Evolutionary conservation across 2,329 filamentous ascomycete genomes (phyloP).

Genomic region (Claviceps quebecensis): DNA sequence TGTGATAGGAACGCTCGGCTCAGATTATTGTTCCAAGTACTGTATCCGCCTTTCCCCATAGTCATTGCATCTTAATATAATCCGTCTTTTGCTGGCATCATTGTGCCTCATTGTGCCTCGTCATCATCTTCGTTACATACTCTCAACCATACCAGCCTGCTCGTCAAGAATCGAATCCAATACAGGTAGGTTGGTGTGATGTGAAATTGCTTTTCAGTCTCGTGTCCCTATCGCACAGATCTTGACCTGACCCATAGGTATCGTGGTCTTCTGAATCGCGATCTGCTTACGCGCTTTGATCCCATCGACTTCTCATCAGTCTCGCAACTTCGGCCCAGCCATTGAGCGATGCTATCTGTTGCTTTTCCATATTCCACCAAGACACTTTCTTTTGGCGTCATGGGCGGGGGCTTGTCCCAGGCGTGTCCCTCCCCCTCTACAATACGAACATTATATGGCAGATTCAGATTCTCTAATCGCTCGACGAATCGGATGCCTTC

Average conservation of each 20-base stretch:
- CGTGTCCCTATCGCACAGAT: constrained; percentile 12
- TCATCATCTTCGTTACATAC: background rate
- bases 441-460: constrained; percentile 25
- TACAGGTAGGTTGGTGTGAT: background rate
- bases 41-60: background rate
- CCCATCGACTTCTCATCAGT: constrained; percentile 22
- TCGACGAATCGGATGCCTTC: constrained; percentile 49
- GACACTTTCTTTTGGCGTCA: constrained; percentile 29
- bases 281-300: constrained; percentile 20
- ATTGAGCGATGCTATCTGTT: constrained; percentile 25
- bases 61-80: background rate
- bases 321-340: constrained; percentile 25
- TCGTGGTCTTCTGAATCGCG: constrained; percentile 18
- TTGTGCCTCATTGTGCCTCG: background rate
- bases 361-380: constrained; percentile 32
- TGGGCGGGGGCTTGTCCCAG: constrained; percentile 34
- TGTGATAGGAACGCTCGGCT: too few species aligned
- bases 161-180: background rate
- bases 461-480: constrained; percentile 29
- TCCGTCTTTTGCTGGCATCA: background rate
- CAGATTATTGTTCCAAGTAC: too few species aligned
- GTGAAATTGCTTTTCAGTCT: background rate
- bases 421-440: constrained; percentile 32
- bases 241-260: constrained; percentile 19
- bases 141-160: too few species aligned